Evolutionary conservation across 805 yeast genomes (phyloP), one percentile per base, ranked within the genome.

Genomic region (Wickerhamiella kurtzmanii): DNA sequence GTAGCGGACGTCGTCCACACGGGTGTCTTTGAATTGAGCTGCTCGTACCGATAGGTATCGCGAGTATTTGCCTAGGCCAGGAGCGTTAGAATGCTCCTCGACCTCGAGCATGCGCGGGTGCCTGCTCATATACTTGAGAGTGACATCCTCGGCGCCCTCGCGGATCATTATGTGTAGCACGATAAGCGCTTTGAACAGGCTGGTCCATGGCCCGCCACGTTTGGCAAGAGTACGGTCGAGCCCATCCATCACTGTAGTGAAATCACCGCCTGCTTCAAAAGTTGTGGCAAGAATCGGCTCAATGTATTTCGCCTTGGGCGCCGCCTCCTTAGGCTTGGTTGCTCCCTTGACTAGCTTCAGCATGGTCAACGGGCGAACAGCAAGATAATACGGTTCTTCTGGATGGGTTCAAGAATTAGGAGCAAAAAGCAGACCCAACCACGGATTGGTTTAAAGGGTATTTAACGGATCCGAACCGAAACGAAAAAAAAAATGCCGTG

Each of bases 221-320:
- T 87, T 95, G 46, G 75, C 76, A 41, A 87, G 69, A 44, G 96
- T 68, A 16, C 61, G 57, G 28, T 70, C 70, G 47, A 89, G 66
- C 1, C 83, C 70, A 44, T 72, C 69, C 77, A 88, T 78, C 35
- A 88, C 80, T 18, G 79, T 75, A 49, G 70, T 69, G 57, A 89
- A 79, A 53, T 83, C 74, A 17, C 74, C 78, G 51, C 79, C 73
- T 50, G 67, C 72, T 44, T 71, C 69, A 44, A 73, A 71, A 1
- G 87, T 81, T 22, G 82, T 71, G 71, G 78, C 72, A 28, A 92
- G 70, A 45, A 92, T 85, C 1, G 97, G 97, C 66, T 89, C 97
- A 45, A 92, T 78, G 61, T 92, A 92, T 63, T 92, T 92, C 36
- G 94, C 82, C 65, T 92, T 92, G 4, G 98, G 98, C n/a, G 97